A percentile compares a stretch with the other conserved stretches of the same genome.
These are phyloP conservation scores for Sophora flavescens DNA, from an alignment of 306 rosid genomes.

Conservation along the genomic window DNA sequence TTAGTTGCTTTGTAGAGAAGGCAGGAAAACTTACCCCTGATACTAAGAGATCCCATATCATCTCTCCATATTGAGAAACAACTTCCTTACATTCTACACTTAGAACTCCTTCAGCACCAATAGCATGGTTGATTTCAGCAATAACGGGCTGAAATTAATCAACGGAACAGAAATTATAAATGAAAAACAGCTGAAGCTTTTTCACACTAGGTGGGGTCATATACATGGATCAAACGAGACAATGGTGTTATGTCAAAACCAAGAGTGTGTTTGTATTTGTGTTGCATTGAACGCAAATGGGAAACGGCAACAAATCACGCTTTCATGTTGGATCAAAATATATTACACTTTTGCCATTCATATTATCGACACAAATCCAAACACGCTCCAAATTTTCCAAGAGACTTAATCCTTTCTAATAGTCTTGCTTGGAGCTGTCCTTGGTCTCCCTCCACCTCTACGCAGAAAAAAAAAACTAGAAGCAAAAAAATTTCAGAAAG, in stretches of 20 bases:
- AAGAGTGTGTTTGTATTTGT: too few relatives aligned
- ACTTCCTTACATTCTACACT: conserved; percentile 80
- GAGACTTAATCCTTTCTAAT: background rate
- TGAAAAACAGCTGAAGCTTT: background rate
- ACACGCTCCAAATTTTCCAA: background rate
- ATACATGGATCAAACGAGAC: too few relatives aligned
- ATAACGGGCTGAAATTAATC: conserved; percentile 60
- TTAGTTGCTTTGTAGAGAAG: background rate
- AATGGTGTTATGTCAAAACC: background rate
- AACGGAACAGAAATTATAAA: conserved; percentile 23
- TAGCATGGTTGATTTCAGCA: conserved; percentile 87
- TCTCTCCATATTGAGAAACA: conserved; percentile 82
- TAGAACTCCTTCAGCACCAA: conserved; percentile 90
- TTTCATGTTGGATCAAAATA: too few relatives aligned
- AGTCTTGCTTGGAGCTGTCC: background rate
- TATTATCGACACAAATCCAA: too few relatives aligned
- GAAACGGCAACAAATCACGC: too few relatives aligned
- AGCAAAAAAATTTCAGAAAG: conserved; percentile 7
- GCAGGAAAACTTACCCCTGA: conserved; percentile 66
- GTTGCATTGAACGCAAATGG: too few relatives aligned
- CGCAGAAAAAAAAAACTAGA: background rate
- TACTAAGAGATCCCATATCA: conserved; percentile 83
- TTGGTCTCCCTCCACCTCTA: background rate
- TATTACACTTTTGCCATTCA: too few relatives aligned
- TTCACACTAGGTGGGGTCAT: too few relatives aligned